Evolutionary conservation across 1,284 basidiomycete genomes (phyloP).

Genomic region (Irpex rosettiformis): DNA sequence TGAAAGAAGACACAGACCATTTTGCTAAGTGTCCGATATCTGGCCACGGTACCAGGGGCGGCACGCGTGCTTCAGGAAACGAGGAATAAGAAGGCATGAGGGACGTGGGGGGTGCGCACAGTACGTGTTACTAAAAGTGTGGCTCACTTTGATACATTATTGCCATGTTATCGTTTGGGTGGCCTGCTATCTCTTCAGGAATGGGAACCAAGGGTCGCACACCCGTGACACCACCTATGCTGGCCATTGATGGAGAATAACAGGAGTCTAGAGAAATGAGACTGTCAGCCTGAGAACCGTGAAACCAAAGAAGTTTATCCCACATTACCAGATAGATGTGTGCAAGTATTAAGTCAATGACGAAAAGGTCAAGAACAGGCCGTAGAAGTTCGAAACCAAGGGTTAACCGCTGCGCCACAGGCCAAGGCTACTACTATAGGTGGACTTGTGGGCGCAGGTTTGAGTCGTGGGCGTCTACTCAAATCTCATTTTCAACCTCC

Average conservation of each 20-base stretch:
- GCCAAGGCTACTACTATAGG: not conserved
- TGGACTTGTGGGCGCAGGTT: not conserved
- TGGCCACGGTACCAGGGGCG: slow-evolving; percentile 61
- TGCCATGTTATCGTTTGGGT: slow-evolving; percentile 30
- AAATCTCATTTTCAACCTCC: not conserved
- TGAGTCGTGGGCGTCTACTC: not conserved
- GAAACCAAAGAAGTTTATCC: too few relatives aligned
- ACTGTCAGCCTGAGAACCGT: too few relatives aligned
- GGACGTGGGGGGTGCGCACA: not conserved
- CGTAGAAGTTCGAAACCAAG: too few relatives aligned
- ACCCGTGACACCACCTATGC: slow-evolving; percentile 16
- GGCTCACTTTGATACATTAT: slow-evolving; percentile 34
- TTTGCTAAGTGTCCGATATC: slow-evolving; percentile 83
- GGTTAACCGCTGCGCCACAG: too few relatives aligned
- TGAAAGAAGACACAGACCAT: slow-evolving; percentile 97
- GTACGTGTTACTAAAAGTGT: not conserved
- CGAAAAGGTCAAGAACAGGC: too few relatives aligned
- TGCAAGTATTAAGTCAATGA: too few relatives aligned
- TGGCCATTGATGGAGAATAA: slow-evolving; percentile 15
- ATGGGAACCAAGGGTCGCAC: slow-evolving; percentile 12
- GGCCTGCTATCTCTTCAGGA: slow-evolving; percentile 8
- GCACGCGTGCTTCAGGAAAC: slow-evolving; percentile 30
- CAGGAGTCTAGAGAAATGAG: not conserved
- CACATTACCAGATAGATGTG: too few relatives aligned
- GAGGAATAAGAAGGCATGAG: not conserved